Base-by-base conservation (phyloP, 2,329 filamentous ascomycete genomes). In the Lachnum nothofagi region DNA sequence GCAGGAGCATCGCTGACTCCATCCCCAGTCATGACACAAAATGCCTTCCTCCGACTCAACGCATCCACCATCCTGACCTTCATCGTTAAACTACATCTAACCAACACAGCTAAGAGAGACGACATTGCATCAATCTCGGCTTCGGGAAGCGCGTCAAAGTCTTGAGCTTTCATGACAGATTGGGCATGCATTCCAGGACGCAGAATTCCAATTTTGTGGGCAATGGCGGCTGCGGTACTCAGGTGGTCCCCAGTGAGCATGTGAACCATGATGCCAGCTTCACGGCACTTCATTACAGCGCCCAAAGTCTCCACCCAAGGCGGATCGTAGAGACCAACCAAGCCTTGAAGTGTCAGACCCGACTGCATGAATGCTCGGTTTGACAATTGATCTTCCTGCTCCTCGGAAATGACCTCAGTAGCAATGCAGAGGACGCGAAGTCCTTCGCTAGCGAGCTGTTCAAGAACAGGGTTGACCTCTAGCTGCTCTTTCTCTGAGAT, bases 181-280 rank as follows among this genome's bases (percentile, higher is more conserved):
- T 77, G 82, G 37, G n/a, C n/a, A n/a, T n/a, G n/a, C n/a, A n/a
- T n/a, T n/a, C 77, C 77, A 4, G 61, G 54, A 23, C 67, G 70
- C 16, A 75, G 76, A 66, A 76, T 76, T 42, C 86, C 86, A 55
- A 86, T 90, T 51, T 89, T 83, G 7, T 72, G 75, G 2, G 86
- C 85, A 57, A 90, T 90, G 2, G 86, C 86, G 43, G 79, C 79
- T 7, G 84, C 86, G 19, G 86, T 90, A 17, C 81, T 72, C 53
- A 87, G 71, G 60, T 88, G 88, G 66, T 88, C 83, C 57, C 81
- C 83, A 20, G 83, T 87, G 42, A 87, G 83, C 83, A 87, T 86
- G 58, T 84, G 83, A 41, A 87, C 83, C 47, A 80, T 74, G 14
- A 89, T 84, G 46, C 85, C 85, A 16, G 85, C 85, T 22, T 73